These are phyloP conservation scores for Beauveria asiatica DNA, from an alignment of 2,329 filamentous ascomycete species.

Conservation along the genomic window DNA sequence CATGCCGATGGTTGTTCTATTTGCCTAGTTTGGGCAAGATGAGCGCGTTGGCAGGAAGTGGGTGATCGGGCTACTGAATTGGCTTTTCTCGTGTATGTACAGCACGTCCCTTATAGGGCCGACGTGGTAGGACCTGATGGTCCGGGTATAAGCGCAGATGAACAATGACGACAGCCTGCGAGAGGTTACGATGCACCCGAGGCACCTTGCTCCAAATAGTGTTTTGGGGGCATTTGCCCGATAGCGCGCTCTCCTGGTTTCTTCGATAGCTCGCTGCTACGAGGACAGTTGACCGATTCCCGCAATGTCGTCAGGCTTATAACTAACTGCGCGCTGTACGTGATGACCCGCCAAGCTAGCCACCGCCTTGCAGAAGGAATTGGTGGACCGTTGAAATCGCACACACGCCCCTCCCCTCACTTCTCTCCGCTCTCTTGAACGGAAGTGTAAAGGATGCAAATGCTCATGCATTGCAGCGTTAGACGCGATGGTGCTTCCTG, in stretches of 20 bases:
- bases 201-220: too few species aligned
- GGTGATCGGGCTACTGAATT: neutral
- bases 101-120: neutral
- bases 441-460: too few species aligned
- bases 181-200: too few species aligned
- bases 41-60: neutral
- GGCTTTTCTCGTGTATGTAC: conserved; percentile 2
- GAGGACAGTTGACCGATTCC: too few species aligned
- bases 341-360: neutral
- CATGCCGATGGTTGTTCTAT: neutral
- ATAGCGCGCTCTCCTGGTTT: too few species aligned
- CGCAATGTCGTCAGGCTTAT: too few species aligned
- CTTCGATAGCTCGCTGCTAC: too few species aligned
- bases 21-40: neutral
- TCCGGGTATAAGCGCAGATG: neutral
- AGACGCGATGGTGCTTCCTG: neutral
- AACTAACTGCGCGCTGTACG: too few species aligned
- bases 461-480: neutral
- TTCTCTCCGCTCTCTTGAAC: neutral
- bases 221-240: too few species aligned
- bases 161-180: too few species aligned
- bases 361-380: neutral
- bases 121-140: neutral
- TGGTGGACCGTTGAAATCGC: neutral
- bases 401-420: neutral